Percentiles rank a stretch among this genome's conserved stretches.
Evolutionary conservation across 768 basidiomycete species (phyloP).

Genomic region (Tubosaeta brunneosetosa): DNA sequence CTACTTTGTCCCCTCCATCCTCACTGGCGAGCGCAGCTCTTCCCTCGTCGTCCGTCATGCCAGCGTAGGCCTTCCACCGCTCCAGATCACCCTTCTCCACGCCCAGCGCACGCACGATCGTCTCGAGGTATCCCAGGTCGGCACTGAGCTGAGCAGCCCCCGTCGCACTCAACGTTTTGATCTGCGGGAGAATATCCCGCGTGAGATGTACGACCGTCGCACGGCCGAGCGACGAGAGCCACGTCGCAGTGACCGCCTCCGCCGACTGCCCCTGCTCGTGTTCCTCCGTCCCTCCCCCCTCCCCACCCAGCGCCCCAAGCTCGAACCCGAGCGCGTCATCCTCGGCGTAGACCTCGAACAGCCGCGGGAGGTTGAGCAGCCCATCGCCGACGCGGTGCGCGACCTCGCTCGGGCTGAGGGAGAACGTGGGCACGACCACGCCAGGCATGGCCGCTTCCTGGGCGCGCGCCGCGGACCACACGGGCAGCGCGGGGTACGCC

Average conservation of each 20-base stretch:
- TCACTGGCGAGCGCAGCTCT: constrained; percentile 15
- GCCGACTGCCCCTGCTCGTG: constrained; percentile 39
- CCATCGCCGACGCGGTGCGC: constrained; percentile 91
- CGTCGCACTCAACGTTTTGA: constrained; percentile 52
- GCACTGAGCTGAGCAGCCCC: constrained; percentile 83
- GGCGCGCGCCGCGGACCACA: constrained; percentile 54
- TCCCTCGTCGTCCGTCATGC: constrained; percentile 50
- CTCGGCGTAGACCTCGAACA: constrained; percentile 92
- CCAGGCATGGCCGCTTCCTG: constrained; percentile 35
- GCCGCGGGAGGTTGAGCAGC: constrained; percentile 84
- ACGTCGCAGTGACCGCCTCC: constrained; percentile 82
- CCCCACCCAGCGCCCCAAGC: constrained; percentile 70
- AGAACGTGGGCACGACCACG: constrained; percentile 79
- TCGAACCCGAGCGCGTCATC: constrained; percentile 90
- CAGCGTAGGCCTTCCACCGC: constrained; percentile 70
- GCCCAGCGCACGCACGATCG: constrained; percentile 86
- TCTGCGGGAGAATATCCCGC: constrained; percentile 61
- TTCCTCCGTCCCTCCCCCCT: neutral
- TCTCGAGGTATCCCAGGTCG: constrained; percentile 86
- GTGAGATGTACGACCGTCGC: constrained; percentile 75
- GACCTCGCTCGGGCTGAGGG: constrained; percentile 83
- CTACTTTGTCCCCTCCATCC: constrained; percentile 16
- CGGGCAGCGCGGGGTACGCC: constrained; percentile 60
- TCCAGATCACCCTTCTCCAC: constrained; percentile 80
- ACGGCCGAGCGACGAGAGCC: constrained; percentile 88